Evolutionary conservation across 2,329 filamentous ascomycete genomes (phyloP).

Genomic region (Sporothrix schenckii): DNA sequence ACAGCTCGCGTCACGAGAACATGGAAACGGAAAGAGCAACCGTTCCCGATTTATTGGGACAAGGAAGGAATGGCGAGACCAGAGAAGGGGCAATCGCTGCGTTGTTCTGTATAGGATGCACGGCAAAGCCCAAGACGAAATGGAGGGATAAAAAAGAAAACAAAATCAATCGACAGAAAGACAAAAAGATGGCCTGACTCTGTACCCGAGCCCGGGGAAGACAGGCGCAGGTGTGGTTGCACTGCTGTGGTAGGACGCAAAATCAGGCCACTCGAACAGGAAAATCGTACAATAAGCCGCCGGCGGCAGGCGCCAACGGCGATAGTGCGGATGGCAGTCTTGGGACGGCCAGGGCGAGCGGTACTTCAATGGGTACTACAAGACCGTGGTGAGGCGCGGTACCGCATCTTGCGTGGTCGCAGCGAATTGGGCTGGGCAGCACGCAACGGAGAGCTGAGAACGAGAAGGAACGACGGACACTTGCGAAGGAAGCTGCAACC

Average conservation of each 20-base stretch:
- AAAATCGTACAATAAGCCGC: constrained; percentile 36
- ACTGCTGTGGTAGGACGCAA: constrained; percentile 34
- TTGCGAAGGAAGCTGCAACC: constrained; percentile 20
- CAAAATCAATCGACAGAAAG: constrained; percentile 29
- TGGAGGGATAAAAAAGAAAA: not conserved
- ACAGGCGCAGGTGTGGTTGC: constrained; percentile 32
- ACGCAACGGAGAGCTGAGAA: constrained; percentile 19
- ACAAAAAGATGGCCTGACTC: constrained; percentile 36
- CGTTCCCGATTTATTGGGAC: not conserved
- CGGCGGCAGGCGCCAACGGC: constrained; percentile 33
- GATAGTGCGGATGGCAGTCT: constrained; percentile 25
- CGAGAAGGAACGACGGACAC: constrained; percentile 6
- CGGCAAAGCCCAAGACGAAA: constrained; percentile 9
- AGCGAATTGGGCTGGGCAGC: constrained; percentile 5
- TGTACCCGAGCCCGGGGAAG: constrained; percentile 33
- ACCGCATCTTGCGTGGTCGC: not conserved
- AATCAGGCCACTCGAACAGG: constrained; percentile 38
- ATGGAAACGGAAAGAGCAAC: constrained; percentile 18
- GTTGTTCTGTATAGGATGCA: not conserved
- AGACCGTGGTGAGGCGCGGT: not conserved
- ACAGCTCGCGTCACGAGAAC: constrained; percentile 10
- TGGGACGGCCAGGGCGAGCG: not conserved
- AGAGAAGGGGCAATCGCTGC: constrained; percentile 6
- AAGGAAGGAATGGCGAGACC: constrained; percentile 9
- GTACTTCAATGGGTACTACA: not conserved